Evolutionary conservation across 345 rosid genomes (phyloP), one percentile per base, ranked within the genome.

Genomic region (Punica granatum): DNA sequence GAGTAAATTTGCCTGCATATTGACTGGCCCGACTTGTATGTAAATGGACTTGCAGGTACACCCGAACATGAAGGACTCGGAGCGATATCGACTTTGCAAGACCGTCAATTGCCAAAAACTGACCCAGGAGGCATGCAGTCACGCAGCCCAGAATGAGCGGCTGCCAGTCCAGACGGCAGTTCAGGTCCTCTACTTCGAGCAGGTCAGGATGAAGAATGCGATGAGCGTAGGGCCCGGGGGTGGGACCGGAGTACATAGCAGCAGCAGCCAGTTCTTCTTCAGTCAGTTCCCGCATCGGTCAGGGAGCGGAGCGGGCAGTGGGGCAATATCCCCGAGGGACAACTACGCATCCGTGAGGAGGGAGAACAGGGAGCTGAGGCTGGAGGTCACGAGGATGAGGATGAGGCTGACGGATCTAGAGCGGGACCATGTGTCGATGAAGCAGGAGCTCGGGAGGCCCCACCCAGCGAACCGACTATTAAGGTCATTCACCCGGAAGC

Each of bases 81-180:
- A 91, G 59, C 83, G 95, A 6, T 86, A 88, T 77, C 72, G 97
- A 41, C 94, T 93, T 1, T 89, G 96, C 83, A 93, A 93, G 77
- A 85, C 91, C 23, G 88, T 90, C 61, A 92, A 91, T 78, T 84
- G 92, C 66, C 99, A 94, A 75, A 94, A 91, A 75, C 83, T 94
- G 64, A 88, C 99, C 18, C 96, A 89, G 69, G 99, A 91, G 78
- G 99, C 99, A 30, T 91, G 99, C 79, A 89, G 92, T 79, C 99
- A 91, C 43, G 99, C 97, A 0, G 97, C 97, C 1, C 99, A 94
- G 65, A 91, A 94, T 65, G 99, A 94, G 74, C 84, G 99, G 71
- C 66, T 94, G 30, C 99, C 99, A 0, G 92, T 94, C 32, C 99
- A 91, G 74, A 89, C 85, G 91, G 92, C 97, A 5, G 96, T 94